These are phyloP conservation scores for Pholiota molesta DNA, from an alignment of 768 basidiomycete genomes.

Conservation along the genomic window DNA sequence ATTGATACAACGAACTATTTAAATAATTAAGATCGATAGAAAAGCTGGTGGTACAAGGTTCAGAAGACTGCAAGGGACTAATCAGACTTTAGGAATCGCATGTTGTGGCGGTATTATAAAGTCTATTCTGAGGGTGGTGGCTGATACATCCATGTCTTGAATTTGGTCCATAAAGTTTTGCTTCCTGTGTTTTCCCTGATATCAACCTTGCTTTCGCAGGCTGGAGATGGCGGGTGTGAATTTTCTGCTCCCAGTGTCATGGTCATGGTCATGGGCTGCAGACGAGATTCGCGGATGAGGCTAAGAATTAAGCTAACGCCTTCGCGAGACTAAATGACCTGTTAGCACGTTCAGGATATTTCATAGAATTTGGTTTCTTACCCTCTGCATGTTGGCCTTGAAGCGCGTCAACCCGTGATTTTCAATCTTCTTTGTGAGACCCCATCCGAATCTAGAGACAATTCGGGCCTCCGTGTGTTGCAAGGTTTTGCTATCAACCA, in stretches of 20 bases:
- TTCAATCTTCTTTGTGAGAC: conserved; percentile 85
- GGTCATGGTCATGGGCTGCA: conserved; percentile 47
- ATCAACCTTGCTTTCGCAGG: conserved; percentile 19
- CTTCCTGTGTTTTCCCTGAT: conserved; percentile 13
- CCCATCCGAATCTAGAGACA: conserved; percentile 90
- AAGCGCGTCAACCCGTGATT: conserved; percentile 82
- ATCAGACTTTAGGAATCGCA: conserved; percentile 3
- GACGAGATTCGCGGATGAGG: conserved; percentile 78
- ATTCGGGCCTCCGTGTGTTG: conserved; percentile 89
- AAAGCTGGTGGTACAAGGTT: conserved; percentile 8
- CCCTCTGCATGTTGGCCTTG: conserved; percentile 86
- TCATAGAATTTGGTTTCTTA: conserved; percentile 33
- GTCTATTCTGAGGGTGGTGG: conserved; percentile 21
- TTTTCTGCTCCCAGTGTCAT: conserved; percentile 42
- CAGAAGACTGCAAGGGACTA: conserved; percentile 3
- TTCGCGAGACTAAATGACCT: conserved; percentile 69
- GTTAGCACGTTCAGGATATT: conserved; percentile 1
- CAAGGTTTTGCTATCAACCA: conserved; percentile 62
- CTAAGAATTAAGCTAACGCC: conserved; percentile 84
- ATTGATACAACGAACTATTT: conserved; percentile 16
- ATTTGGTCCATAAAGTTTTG: conserved; percentile 37
- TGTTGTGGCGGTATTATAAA: neutral
- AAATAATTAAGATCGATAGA: conserved; percentile 1
- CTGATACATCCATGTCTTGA: conserved; percentile 46
- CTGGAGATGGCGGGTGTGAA: conserved; percentile 19